A percentile compares a stretch with the other conserved stretches of the same genome.
These are phyloP conservation scores for Nyctanthes arbortristis DNA, from an alignment of 257 asterid genomes.

Conservation along the genomic window DNA sequence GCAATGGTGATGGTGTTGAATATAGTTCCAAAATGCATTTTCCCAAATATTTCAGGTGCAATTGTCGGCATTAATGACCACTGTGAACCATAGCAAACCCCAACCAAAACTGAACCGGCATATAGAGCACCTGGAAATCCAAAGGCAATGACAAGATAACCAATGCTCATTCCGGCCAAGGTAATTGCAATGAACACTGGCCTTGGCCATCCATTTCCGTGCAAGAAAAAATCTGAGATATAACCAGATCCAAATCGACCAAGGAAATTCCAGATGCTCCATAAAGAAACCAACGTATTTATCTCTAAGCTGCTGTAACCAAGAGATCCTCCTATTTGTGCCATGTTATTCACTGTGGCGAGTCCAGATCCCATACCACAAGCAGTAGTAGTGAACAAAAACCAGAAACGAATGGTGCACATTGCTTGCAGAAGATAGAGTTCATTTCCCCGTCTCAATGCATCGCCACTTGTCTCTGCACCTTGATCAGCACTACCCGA, in stretches of 20 bases:
- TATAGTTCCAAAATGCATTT: constrained; percentile 70
- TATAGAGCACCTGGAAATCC: constrained; percentile 72
- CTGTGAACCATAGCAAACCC: constrained; percentile 85
- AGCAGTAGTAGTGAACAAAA: constrained; percentile 49
- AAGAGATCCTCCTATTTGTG: constrained; percentile 61
- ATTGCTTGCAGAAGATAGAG: constrained; percentile 47
- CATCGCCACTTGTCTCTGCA: constrained; percentile 29
- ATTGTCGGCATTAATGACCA: constrained; percentile 96
- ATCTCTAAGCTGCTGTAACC: constrained; percentile 48
- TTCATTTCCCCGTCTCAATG: constrained; percentile 34
- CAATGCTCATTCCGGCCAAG: constrained; percentile 68
- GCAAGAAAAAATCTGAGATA: constrained; percentile 71
- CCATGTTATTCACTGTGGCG: constrained; percentile 51
- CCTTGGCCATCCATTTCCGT: constrained; percentile 56
- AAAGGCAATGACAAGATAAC: constrained; percentile 60
- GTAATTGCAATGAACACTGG: constrained; percentile 64
- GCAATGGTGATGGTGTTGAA: constrained; percentile 79
- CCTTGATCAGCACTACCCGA: constrained; percentile 42
- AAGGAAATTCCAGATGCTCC: constrained; percentile 93
- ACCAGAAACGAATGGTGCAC: constrained; percentile 56
- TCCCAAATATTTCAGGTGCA: constrained; percentile 74
- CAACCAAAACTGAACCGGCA: constrained; percentile 70
- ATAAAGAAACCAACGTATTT: constrained; percentile 70
- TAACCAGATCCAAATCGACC: constrained; percentile 90
- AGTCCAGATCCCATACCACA: constrained; percentile 66